Evolutionary conservation across 2,329 filamentous ascomycete species (phyloP).

Genomic region (Parastagonospora nodorum): DNA sequence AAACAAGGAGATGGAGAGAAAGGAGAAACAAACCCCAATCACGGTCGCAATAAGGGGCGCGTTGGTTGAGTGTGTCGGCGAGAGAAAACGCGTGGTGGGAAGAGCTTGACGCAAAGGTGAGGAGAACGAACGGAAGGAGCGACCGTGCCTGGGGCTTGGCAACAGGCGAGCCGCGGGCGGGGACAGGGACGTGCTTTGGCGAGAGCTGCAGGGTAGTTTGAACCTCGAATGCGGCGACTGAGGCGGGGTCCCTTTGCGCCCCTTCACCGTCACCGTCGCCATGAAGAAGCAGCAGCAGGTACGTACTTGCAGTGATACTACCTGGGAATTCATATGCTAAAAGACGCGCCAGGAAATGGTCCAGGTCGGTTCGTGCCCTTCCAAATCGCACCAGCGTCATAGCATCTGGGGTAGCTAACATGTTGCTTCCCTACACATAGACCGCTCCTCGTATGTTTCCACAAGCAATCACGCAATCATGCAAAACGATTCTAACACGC

Average conservation of each 20-base stretch:
- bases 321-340: slow-evolving; percentile 22
- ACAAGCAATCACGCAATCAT: neutral
- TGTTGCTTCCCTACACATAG: slow-evolving; percentile 30
- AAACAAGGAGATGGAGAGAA: neutral
- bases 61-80: slow-evolving; percentile 1
- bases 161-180: slow-evolving; percentile 10
- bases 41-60: neutral
- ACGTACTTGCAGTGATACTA: slow-evolving; percentile 4
- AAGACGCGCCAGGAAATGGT: slow-evolving; percentile 82
- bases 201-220: slow-evolving; percentile 2
- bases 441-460: slow-evolving; percentile 44
- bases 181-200: slow-evolving; percentile 1
- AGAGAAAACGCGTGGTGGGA: slow-evolving; percentile 5
- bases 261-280: slow-evolving; percentile 11
- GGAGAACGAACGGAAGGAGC: slow-evolving; percentile 20
- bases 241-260: slow-evolving; percentile 18
- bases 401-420: slow-evolving; percentile 45
- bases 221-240: slow-evolving; percentile 13
- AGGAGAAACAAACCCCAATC: neutral
- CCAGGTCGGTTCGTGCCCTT: slow-evolving; percentile 84
- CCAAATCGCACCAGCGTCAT: slow-evolving; percentile 29
- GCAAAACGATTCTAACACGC: neutral
- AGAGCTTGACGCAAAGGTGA: slow-evolving; percentile 28
- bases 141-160: slow-evolving; percentile 31
- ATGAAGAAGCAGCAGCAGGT: slow-evolving; percentile 56